Percentiles rank a stretch among this genome's conserved stretches.
phyloP scores from a whole-genome alignment of 345 rosid species.

The Eucalyptus curtisii region DNA sequence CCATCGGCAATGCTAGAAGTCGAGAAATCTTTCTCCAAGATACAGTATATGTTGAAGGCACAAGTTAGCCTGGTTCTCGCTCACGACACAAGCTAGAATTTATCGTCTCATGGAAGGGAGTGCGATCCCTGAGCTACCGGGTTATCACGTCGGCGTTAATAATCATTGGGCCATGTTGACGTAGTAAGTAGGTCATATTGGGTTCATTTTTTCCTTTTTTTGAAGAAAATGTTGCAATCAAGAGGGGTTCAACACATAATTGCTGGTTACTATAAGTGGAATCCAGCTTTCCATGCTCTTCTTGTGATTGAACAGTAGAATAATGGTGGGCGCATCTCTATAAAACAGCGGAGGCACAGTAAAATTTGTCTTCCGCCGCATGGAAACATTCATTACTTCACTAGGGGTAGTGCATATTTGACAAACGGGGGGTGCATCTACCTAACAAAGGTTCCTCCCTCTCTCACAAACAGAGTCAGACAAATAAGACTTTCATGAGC shows the following conservation, averaged over 20 bases:
- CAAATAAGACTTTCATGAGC: background rate
- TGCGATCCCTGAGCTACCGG: background rate
- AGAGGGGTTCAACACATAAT: background rate
- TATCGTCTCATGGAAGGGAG: background rate
- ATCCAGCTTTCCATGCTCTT: background rate
- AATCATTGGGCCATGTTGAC: background rate
- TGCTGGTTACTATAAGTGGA: background rate
- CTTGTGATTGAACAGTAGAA: background rate
- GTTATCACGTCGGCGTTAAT: background rate
- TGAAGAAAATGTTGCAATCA: background rate
- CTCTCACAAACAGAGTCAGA: background rate
- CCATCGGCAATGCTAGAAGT: background rate
- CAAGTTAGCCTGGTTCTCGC: rapidly evolving
- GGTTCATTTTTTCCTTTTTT: background rate
- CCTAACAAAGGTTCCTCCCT: background rate
- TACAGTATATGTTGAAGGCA: background rate
- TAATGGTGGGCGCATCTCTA: background rate
- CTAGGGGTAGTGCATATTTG: background rate
- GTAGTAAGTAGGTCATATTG: background rate
- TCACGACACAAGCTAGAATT: background rate
- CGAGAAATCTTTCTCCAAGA: background rate
- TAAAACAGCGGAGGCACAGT: background rate
- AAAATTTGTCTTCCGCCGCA: background rate
- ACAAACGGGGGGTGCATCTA: background rate
- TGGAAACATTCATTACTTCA: background rate